These are phyloP conservation scores for Colletotrichum sp. DNA, from an alignment of 2,329 filamentous ascomycete genomes.

Conservation along the genomic window DNA sequence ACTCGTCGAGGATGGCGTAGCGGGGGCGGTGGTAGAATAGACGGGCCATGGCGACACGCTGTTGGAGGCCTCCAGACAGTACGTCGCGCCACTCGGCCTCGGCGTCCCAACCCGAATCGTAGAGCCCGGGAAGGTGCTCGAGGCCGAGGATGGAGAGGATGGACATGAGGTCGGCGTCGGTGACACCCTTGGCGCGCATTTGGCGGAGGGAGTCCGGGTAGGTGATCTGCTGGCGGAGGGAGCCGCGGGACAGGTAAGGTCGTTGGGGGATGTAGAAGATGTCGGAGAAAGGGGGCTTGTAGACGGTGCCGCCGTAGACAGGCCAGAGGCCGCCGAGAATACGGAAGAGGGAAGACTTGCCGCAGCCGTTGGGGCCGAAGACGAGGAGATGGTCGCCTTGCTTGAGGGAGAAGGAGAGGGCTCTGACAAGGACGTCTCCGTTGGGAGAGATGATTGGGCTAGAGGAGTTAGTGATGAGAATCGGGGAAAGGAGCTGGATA, in stretches of 20 bases:
- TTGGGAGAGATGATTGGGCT: slow-evolving; percentile 95
- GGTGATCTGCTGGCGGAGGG: slow-evolving; percentile 94
- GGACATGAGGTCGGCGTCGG: slow-evolving; percentile 78
- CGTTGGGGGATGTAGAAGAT: slow-evolving; percentile 99
- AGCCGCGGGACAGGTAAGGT: slow-evolving; percentile 89
- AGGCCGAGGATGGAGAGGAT: slow-evolving; percentile 84
- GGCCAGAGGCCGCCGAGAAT: slow-evolving; percentile 97
- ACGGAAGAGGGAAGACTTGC: slow-evolving; percentile 94
- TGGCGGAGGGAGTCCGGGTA: slow-evolving; percentile 90
- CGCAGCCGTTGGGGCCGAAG: slow-evolving; percentile 95
- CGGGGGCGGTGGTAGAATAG: slow-evolving; percentile 92
- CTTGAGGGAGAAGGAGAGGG: slow-evolving; percentile 85
- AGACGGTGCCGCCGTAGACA: slow-evolving; percentile 91
- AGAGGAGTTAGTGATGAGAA: background rate
- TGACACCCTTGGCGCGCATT: slow-evolving; percentile 84
- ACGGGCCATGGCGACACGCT: slow-evolving; percentile 94
- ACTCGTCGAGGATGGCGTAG: slow-evolving; percentile 97
- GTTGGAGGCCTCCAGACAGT: slow-evolving; percentile 89
- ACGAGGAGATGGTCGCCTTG: slow-evolving; percentile 92
- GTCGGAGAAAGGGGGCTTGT: slow-evolving; percentile 88
- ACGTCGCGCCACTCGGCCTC: slow-evolving; percentile 98
- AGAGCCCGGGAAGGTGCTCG: slow-evolving; percentile 79
- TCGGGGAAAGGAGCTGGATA: background rate
- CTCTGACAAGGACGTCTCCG: slow-evolving; percentile 87
- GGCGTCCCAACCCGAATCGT: slow-evolving; percentile 83